Conservation (phyloP, 2,329 filamentous ascomycete species). For the Monosporascus sp. region DNA sequence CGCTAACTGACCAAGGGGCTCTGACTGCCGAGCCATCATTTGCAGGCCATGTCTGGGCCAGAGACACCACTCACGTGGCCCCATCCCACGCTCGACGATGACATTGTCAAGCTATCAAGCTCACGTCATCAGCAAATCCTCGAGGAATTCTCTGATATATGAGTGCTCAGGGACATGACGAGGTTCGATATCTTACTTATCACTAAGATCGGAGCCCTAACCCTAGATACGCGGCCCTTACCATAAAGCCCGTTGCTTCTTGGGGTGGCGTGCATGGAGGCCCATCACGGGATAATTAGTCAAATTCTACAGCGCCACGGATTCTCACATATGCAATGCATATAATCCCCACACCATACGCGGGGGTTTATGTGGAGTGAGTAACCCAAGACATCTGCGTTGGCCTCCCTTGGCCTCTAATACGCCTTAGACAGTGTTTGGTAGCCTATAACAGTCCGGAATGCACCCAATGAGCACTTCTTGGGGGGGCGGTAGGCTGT, state of each 20-base stretch:
- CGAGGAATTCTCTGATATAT: conserved; percentile 12
- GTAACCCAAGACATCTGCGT: not conserved
- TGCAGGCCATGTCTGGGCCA: conserved; percentile 6
- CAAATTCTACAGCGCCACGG: conserved; percentile 6
- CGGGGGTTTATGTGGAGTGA: not conserved
- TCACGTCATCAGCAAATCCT: not conserved
- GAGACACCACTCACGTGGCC: conserved; percentile 1
- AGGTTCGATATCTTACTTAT: not conserved
- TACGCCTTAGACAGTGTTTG: not conserved
- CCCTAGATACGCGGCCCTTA: not conserved
- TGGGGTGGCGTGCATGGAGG: conserved; percentile 12
- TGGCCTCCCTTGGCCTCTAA: not conserved
- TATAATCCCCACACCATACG: not conserved
- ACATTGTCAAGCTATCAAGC: not conserved
- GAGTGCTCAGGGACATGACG: conserved; percentile 10
- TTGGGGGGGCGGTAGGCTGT: not conserved
- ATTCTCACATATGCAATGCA: conserved; percentile 1
- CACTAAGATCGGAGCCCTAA: not conserved
- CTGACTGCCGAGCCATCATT: conserved; percentile 11
- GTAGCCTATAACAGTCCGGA: not conserved
- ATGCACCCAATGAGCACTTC: not conserved
- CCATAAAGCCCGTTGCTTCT: conserved; percentile 10
- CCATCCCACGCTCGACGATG: not conserved
- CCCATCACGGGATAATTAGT: conserved; percentile 8
- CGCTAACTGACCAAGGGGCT: conserved; percentile 1